Evolutionary conservation across 163 green algal species (phyloP), one percentile per base, ranked within the genome.

Genomic region (Chlamydomonas reinhardtii): DNA sequence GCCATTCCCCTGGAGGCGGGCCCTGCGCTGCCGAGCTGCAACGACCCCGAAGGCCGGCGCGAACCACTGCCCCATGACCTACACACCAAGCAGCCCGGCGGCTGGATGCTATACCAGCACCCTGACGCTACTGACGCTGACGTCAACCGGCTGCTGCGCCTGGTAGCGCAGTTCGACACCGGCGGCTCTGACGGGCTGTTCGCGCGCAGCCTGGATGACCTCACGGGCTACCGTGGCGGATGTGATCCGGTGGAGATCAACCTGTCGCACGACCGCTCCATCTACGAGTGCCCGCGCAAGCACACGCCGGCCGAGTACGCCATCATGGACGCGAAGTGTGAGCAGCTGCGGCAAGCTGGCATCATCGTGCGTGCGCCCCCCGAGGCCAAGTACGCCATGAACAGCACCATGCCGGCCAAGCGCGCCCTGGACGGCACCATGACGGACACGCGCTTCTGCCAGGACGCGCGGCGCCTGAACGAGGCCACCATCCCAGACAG

Each of bases 201-300:
- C 27, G 72, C 72, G 6, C 72, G 72, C 72, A 77, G 72, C 72
- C 43, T 77, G 25, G 20, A 24, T 1, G 72, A 77, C 43, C 43
- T 77, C 5, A 43, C 25, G 5, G 43, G 72, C 39, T 77, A 64
- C 72, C 27, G 15, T 9, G 72, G 72, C 24, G 17, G 20, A 20
- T 76, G 70, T 43, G 43, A 43, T 11, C 25, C 39, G 1, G 72
- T 25, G 6, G 43, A 65, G 27, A 77, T 77, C 72, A 64, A 64
- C 29, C 72, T 77, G 14, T 22, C 14, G 14, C 72, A 77, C 43
- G 72, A 77, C 43, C 72, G 72, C 43, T 22, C 43, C 72, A 77
- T 77, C 72, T 77, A 37, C 72, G 12, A 77, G 39, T 27, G 39
- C 43, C 72, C 72, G 9, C 39, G 43, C 25, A 43, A 25, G 19